Conservation (phyloP, 2,329 filamentous ascomycete species). For the Alternaria infectoria region DNA sequence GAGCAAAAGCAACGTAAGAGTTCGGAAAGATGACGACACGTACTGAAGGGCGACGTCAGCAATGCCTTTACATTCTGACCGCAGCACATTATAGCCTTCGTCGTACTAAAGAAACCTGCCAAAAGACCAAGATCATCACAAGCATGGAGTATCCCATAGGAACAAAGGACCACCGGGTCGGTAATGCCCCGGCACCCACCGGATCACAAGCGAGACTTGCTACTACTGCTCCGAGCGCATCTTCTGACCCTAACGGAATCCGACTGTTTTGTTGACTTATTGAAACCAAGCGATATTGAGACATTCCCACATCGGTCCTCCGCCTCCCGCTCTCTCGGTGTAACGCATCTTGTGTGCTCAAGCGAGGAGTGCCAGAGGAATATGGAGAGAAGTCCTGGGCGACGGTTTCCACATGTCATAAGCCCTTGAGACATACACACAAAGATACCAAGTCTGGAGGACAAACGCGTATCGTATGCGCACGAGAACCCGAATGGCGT, state of each 20-base stretch:
- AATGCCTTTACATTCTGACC: background rate
- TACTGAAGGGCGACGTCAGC: background rate
- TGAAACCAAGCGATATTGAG: background rate
- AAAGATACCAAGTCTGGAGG: background rate
- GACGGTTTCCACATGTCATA: background rate
- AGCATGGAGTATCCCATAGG: background rate
- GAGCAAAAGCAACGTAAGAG: background rate
- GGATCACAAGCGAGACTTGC: slow-evolving; percentile 1
- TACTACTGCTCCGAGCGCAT: background rate
- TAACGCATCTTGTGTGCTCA: background rate
- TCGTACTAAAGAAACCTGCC: background rate
- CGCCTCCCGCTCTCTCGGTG: background rate
- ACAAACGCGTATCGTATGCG: background rate
- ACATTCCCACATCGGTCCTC: background rate
- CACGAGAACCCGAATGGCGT: background rate
- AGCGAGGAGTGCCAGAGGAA: background rate
- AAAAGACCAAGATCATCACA: background rate
- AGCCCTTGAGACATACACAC: background rate
- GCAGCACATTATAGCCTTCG: background rate
- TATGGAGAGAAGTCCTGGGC: background rate
- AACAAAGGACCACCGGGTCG: slow-evolving; percentile 1
- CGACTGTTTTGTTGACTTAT: background rate
- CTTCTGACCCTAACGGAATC: slow-evolving; percentile 5
- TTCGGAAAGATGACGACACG: background rate
- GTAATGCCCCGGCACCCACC: background rate